phyloP scores from a whole-genome alignment of 345 rosid species.

The Xanthoceras sorbifolium region DNA sequence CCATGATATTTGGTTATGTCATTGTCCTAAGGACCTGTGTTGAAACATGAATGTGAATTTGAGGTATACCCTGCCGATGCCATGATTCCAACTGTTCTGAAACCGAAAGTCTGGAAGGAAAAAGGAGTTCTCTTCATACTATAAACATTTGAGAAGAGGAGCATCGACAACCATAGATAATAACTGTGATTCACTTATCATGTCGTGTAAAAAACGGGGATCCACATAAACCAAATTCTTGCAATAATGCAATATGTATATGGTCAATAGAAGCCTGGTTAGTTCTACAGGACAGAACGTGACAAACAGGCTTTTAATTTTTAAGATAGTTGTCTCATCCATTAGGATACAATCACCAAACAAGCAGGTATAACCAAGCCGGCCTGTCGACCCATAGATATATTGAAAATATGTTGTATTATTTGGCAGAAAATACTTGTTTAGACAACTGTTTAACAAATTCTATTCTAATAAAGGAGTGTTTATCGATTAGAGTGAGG shows the following conservation, averaged over 20 bases:
- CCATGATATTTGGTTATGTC: neutral
- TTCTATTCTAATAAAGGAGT: neutral
- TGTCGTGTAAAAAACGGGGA: neutral
- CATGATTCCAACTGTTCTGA: neutral
- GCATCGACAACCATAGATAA: neutral
- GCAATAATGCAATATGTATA: neutral
- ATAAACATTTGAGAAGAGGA: neutral
- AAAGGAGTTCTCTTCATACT: neutral
- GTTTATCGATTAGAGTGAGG: neutral
- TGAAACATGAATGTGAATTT: neutral
- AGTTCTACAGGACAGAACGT: constrained; percentile 1
- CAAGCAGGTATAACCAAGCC: neutral
- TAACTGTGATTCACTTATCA: neutral
- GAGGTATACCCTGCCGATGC: neutral
- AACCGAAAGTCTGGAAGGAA: neutral
- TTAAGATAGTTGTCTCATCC: constrained; percentile 5
- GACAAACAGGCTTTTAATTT: neutral
- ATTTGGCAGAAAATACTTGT: neutral
- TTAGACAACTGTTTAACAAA: too few relatives aligned
- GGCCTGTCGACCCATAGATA: neutral
- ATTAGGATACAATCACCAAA: constrained; percentile 20
- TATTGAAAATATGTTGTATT: neutral
- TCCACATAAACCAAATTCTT: neutral
- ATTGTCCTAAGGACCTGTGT: neutral
- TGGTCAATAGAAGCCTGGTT: neutral